Evolutionary conservation across 306 rosid genomes (phyloP), one percentile per base, ranked within the genome.

Genomic region (Begonia fuchsioides): DNA sequence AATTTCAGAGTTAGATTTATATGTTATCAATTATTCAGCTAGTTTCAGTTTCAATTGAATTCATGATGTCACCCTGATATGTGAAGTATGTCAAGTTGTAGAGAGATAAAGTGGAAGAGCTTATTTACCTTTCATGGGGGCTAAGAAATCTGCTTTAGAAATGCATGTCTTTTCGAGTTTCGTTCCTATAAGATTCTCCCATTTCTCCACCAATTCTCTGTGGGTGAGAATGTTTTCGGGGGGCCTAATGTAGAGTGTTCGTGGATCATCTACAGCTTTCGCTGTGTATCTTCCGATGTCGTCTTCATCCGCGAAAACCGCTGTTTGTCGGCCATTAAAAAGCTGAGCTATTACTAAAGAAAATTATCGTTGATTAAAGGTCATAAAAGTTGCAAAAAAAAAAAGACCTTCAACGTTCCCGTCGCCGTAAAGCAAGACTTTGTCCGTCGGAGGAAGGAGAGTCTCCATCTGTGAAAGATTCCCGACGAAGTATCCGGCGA

Each of bases 161-260:
- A 83, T 43, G 65, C 12, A 55, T 1, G 44, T 56, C 65, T 80
- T 76, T 10, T 78, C 65, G 2, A 87, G 55, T 38, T 69, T 48
- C 51, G 80, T 78, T 8, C 79, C 83, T n/a, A 11, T 1, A 15
- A 83, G 76, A 19, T 61, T 64, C 61, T 87, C 96, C 96, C 96
- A 87, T n/a, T 59, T 80, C 40, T 50, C 61, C 17, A 76, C 72
- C n/a, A 87, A 50, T 52, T 83, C 72, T 49, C 69, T 56, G 13
- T 87, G 96, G 38, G 83, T 61, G 19, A 87, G 85, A 41, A 77
- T 59, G 71, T 78, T 87, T 18, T 80, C 73, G 11, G 70, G 77
- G 44, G 96, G 93, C 63, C 85, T 70, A 47, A 87, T 71, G 46
- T 83, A 83, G 8, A 87, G 14, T 3, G 93, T 83, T 59, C 93